phyloP scores from a whole-genome alignment of 2,329 filamentous ascomycete genomes.

The Ilyonectria robusta region DNA sequence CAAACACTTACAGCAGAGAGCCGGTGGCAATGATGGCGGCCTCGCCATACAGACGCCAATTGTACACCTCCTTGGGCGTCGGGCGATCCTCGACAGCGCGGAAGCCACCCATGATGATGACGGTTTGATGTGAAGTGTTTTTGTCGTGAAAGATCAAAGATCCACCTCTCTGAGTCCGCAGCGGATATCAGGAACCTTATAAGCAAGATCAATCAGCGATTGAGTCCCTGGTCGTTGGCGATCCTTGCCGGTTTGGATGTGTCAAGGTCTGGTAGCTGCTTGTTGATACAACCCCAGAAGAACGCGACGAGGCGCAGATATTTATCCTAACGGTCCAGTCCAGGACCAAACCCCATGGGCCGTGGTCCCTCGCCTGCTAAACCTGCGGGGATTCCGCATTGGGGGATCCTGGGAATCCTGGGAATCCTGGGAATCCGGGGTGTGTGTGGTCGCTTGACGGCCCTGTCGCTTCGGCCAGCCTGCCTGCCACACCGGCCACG shows the following conservation, averaged over 20 bases:
- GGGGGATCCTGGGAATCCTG: constrained; percentile 32
- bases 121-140: not conserved
- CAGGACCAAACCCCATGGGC: constrained; percentile 22
- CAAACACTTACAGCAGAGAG: constrained; percentile 54
- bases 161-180: not conserved
- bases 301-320: constrained; percentile 34
- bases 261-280: constrained; percentile 10
- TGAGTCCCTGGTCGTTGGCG: constrained; percentile 10
- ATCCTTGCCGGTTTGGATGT: constrained; percentile 26
- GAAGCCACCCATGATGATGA: constrained; percentile 55
- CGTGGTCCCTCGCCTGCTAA: constrained; percentile 2
- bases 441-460: constrained; percentile 17
- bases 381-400: constrained; percentile 21
- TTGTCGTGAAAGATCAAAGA: not conserved
- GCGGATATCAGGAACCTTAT: not conserved
- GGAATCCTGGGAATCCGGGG: constrained; percentile 41
- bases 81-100: constrained; percentile 68
- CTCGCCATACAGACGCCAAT: constrained; percentile 64
- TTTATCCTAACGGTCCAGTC: constrained; percentile 37
- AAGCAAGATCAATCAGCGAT: constrained; percentile 7
- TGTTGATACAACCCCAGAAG: constrained; percentile 24
- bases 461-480: constrained; percentile 14
- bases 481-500: not conserved
- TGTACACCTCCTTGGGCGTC: constrained; percentile 69
- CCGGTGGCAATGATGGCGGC: constrained; percentile 65